phyloP scores from a whole-genome alignment of 768 basidiomycete genomes.

The Pleurotus ostreatus region DNA sequence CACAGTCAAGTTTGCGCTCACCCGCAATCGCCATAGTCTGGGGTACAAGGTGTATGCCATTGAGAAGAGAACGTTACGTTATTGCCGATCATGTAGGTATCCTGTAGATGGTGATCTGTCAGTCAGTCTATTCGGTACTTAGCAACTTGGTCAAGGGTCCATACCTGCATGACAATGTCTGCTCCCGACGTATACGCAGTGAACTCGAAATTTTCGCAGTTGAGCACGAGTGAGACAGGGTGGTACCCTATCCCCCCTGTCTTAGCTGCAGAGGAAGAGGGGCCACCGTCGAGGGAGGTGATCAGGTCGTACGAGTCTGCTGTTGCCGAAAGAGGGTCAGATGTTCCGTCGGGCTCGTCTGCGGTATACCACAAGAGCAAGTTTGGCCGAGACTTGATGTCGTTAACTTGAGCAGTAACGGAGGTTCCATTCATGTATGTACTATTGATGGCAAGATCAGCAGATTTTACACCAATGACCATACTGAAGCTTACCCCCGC shows the following conservation, averaged over 20 bases:
- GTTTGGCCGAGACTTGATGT: conserved; percentile 62
- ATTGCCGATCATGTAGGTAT: conserved; percentile 55
- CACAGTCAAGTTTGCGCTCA: conserved; percentile 27
- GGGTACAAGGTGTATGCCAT: conserved; percentile 62
- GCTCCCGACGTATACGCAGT: conserved; percentile 54
- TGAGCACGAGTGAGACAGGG: conserved; percentile 61
- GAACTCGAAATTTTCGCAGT: conserved; percentile 67
- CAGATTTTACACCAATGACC: neutral
- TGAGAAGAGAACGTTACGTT: conserved; percentile 60
- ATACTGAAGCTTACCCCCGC: conserved; percentile 40
- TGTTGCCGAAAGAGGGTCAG: conserved; percentile 64
- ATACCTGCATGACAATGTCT: conserved; percentile 51
- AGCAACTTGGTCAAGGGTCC: neutral
- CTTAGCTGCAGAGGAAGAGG: conserved; percentile 11
- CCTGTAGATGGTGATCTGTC: conserved; percentile 31
- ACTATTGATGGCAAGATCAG: conserved; percentile 23
- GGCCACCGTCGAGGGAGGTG: conserved; percentile 48
- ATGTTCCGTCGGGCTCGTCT: conserved; percentile 71
- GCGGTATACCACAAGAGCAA: conserved; percentile 73
- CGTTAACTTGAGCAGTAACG: conserved; percentile 65
- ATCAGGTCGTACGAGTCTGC: conserved; percentile 49
- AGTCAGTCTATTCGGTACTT: neutral
- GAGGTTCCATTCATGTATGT: conserved; percentile 62
- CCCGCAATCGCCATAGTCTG: conserved; percentile 70
- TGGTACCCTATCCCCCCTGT: conserved; percentile 56